Evolutionary conservation across 345 rosid species (phyloP).

Genomic region (Populus davidiana): DNA sequence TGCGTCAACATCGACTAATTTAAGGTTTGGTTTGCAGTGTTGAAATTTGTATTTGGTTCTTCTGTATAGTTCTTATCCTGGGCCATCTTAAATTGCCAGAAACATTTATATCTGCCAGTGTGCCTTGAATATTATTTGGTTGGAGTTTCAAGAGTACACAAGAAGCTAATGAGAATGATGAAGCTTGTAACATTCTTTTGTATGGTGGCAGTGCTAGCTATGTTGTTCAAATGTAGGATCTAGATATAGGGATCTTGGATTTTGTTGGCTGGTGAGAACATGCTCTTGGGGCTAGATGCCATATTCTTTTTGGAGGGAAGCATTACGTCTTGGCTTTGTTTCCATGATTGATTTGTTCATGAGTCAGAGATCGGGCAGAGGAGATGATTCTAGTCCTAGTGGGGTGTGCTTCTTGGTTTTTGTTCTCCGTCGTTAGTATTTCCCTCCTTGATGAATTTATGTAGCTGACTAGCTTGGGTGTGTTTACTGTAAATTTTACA

Average conservation of each 20-base stretch:
- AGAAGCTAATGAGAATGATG: conserved; percentile 13
- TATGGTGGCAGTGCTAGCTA: conserved; percentile 18
- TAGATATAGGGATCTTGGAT: conserved; percentile 35
- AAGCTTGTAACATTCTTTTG: conserved; percentile 20
- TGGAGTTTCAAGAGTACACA: conserved; percentile 10
- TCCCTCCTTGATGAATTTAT: conserved; percentile 2
- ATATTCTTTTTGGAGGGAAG: conserved; percentile 73
- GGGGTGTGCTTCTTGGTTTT: conserved; percentile 25
- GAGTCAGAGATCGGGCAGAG: conserved; percentile 24
- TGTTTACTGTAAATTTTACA: conserved; percentile 34
- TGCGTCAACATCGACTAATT: conserved; percentile 81
- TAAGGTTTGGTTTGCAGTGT: conserved; percentile 31
- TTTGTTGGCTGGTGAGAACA: conserved; percentile 32
- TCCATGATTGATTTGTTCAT: conserved; percentile 47
- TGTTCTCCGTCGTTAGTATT: background rate
- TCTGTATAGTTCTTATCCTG: conserved; percentile 26
- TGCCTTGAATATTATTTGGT: background rate
- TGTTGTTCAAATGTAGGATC: conserved; percentile 29
- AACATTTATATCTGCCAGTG: conserved; percentile 1
- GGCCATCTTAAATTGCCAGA: conserved; percentile 21
- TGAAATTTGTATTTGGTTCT: conserved; percentile 21
- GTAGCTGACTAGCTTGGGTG: conserved; percentile 21
- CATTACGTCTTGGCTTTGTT: conserved; percentile 36
- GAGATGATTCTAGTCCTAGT: conserved; percentile 22
- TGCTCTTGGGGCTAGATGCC: conserved; percentile 29